Evolutionary conservation across 1,139 yeast species (phyloP).

Genomic region (Protomyces lactucae-debilis): DNA sequence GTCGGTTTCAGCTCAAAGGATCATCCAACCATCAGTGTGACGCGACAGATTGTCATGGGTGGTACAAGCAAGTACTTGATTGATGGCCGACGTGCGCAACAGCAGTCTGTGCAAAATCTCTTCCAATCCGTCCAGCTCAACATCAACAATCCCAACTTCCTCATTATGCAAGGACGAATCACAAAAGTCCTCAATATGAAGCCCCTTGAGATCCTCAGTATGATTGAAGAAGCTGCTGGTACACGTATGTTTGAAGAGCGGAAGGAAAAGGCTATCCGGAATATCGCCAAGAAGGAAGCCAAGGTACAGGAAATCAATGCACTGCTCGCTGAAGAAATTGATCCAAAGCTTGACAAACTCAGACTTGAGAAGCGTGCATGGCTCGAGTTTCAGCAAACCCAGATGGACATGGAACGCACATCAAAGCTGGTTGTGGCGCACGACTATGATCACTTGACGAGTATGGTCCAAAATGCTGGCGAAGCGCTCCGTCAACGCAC

Average conservation of each 20-base stretch:
- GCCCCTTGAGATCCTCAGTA: conserved; percentile 78
- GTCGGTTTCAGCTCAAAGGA: conserved; percentile 70
- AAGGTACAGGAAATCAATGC: conserved; percentile 73
- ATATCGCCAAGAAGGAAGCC: conserved; percentile 85
- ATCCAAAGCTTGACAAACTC: conserved; percentile 80
- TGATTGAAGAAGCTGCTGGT: conserved; percentile 98
- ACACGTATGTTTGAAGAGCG: conserved; percentile 93
- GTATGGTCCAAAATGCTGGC: conserved; percentile 42
- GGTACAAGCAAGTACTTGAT: conserved; percentile 89
- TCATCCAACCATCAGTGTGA: conserved; percentile 75
- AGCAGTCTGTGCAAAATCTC: conserved; percentile 80
- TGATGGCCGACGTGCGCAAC: conserved; percentile 96
- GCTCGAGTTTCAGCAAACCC: conserved; percentile 80
- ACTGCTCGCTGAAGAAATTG: conserved; percentile 77
- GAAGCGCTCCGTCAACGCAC: conserved; percentile 29
- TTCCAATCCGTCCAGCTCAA: conserved; percentile 94
- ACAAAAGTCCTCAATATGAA: conserved; percentile 96
- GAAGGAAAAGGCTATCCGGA: conserved; percentile 83
- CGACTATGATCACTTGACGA: conserved; percentile 51
- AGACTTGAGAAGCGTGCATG: conserved; percentile 76
- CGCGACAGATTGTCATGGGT: conserved; percentile 75
- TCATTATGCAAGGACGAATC: conserved; percentile 98
- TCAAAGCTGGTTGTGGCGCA: conserved; percentile 72
- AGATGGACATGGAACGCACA: conserved; percentile 70
- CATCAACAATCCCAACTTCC: conserved; percentile 91